phyloP scores from a whole-genome alignment of 306 rosid genomes.

The Quercus berberidifolia region DNA sequence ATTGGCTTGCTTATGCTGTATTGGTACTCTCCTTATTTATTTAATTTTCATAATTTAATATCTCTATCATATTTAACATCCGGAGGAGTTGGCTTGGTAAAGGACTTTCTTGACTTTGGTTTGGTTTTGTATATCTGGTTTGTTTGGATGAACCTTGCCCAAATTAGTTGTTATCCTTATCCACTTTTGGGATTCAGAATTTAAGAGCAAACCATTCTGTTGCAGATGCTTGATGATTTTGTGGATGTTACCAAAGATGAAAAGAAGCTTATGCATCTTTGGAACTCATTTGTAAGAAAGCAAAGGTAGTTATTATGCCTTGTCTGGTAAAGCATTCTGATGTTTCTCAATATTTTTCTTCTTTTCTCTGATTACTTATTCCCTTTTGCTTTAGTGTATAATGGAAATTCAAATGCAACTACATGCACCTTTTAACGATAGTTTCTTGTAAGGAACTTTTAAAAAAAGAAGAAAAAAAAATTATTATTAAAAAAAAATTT shows the following conservation, averaged over 20 bases:
- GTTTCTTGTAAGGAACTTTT: neutral
- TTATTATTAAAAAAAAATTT: neutral
- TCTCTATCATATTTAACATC: neutral
- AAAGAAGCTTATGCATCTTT: conserved; percentile 95
- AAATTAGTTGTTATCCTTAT: neutral
- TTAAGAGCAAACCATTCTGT: conserved; percentile 29
- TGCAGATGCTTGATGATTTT: conserved; percentile 99
- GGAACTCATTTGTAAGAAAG: conserved; percentile 93
- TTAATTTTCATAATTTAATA: neutral
- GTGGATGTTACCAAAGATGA: conserved; percentile 96
- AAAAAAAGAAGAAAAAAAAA: neutral
- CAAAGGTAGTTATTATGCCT: conserved; percentile 58
- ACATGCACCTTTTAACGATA: conserved; percentile 6
- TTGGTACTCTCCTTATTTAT: neutral
- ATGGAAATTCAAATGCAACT: neutral
- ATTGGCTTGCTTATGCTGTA: neutral
- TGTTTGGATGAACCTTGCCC: neutral
- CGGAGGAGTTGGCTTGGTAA: neutral
- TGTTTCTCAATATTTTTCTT: conserved; percentile 9
- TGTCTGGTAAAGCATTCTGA: neutral
- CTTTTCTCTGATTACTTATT: neutral
- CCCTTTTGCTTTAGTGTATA: neutral
- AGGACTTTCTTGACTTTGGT: neutral
- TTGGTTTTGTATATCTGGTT: neutral
- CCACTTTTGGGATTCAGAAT: neutral